Evolutionary conservation across 2,329 filamentous ascomycete genomes (phyloP).

Genomic region (Ramularia endophylla): DNA sequence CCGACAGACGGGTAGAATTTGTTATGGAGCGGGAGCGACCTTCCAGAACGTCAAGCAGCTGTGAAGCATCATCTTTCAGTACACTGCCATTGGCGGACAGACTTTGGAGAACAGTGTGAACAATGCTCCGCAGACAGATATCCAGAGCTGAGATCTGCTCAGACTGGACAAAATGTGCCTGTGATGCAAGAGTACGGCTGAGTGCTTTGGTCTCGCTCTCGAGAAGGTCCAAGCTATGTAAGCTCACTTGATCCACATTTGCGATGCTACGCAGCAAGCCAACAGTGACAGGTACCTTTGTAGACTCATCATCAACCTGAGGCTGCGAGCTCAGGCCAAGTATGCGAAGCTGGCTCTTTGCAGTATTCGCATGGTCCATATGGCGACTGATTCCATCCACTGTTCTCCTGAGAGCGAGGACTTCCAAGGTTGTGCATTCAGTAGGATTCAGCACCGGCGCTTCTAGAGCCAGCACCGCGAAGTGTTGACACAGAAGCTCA

Average conservation of each 20-base stretch:
- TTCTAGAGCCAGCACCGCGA: slow-evolving; percentile 10
- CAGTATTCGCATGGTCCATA: neutral
- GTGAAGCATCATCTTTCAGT: neutral
- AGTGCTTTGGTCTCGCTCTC: slow-evolving; percentile 35
- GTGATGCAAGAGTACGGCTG: slow-evolving; percentile 31
- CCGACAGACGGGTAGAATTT: neutral
- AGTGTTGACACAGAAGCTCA: slow-evolving; percentile 39
- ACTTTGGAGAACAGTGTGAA: slow-evolving; percentile 31
- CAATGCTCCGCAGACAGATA: slow-evolving; percentile 22
- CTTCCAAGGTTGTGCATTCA: slow-evolving; percentile 11
- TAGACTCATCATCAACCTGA: neutral
- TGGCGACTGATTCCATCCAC: slow-evolving; percentile 1
- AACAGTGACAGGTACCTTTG: neutral
- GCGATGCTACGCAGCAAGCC: slow-evolving; percentile 5
- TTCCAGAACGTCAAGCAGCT: neutral
- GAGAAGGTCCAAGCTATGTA: slow-evolving; percentile 37
- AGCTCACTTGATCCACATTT: slow-evolving; percentile 31
- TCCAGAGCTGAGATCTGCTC: slow-evolving; percentile 28
- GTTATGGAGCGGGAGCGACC: neutral
- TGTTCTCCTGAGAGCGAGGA: slow-evolving; percentile 11
- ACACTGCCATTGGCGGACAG: slow-evolving; percentile 1
- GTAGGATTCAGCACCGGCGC: neutral
- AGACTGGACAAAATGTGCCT: slow-evolving; percentile 30
- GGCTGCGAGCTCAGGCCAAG: slow-evolving; percentile 7
- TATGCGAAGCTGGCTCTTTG: slow-evolving; percentile 4